Evolutionary conservation across 768 basidiomycete genomes (phyloP), one percentile per base, ranked within the genome.

Genomic region (Serendipita sp.): DNA sequence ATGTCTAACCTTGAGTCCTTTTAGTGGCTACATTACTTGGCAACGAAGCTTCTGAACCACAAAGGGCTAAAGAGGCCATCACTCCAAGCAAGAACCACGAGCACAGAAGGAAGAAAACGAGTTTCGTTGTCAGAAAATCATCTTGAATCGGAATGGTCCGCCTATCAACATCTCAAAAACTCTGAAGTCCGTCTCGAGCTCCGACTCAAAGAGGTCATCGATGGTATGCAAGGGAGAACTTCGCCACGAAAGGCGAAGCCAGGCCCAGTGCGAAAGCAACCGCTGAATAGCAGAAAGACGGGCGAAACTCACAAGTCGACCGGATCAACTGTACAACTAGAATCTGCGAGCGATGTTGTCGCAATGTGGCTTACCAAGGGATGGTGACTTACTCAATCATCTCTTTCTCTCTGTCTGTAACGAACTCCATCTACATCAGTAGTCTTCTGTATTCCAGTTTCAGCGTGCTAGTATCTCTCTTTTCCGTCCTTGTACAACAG

Each of bases 11-110:
- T 41, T 4, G 24, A 30, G 1, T n/a, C 10, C 28, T 8, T 41
- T 1, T 37, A 77, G 76, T 78, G 76, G 77, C 71, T 77, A 0
- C 74, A 75, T 56, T 77, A 77, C 68, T 70, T 78, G 34, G 38
- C 69, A 15, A 45, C 56, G 44, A 73, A 75, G 66, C 71, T 76
- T 11, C 67, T 77, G 3, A 63, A 70, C 8, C 28, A 47, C 30
- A 72, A 72, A 63, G 66, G 67, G 11, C 68, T 74, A 15, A 48
- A 56, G n/a, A 46, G 54, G 35, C 69, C 69, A 3, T 35, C 48
- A 8, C 38, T 51, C 18, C 38, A 13, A 8, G 63, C 63, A 47
- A 45, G 34, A 15, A 64, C 24, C 18, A 63, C 62, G n/a, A 47
- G 63, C 18, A 10, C 10, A 10, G 56, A 60, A 1, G 45, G 51